Percentiles rank a stretch among this genome's conserved stretches.
phyloP scores from a whole-genome alignment of 176 grass and related monocot species.

The Eragrostis curvula region DNA sequence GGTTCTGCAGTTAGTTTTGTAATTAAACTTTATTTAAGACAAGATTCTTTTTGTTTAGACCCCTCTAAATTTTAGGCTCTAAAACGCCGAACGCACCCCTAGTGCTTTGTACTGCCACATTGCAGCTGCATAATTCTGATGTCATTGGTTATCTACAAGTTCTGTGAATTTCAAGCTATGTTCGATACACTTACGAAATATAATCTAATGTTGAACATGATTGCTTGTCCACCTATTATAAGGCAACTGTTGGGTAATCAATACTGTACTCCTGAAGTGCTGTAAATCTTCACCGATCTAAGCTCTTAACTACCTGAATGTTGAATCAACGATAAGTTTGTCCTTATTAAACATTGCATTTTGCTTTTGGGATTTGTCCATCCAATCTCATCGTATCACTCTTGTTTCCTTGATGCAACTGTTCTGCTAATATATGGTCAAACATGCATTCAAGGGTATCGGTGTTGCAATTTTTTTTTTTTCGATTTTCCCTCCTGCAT shows the following conservation, averaged over 20 bases:
- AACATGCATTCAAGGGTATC: neutral
- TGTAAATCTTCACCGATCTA: neutral
- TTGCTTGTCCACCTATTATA: neutral
- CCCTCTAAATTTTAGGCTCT: no score
- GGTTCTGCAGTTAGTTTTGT: no score
- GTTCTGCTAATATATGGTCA: neutral
- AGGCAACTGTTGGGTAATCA: neutral
- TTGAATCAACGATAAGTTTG: neutral
- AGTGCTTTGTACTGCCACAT: neutral
- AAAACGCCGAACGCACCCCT: no score
- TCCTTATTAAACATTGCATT: neutral
- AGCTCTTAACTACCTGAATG: neutral
- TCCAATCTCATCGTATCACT: neutral
- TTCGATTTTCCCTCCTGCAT: neutral
- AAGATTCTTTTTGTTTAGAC: no score
- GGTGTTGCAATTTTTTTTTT: neutral
- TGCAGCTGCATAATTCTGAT: neutral
- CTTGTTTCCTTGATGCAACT: neutral
- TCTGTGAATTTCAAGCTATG: neutral
- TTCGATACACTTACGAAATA: neutral
- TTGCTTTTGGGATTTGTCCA: neutral
- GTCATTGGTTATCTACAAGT: neutral
- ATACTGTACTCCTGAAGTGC: neutral
- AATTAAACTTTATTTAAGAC: no score
- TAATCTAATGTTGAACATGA: neutral